Evolutionary conservation across 805 yeast species (phyloP), one percentile per base, ranked within the genome.

Genomic region (Pichia nakasei): DNA sequence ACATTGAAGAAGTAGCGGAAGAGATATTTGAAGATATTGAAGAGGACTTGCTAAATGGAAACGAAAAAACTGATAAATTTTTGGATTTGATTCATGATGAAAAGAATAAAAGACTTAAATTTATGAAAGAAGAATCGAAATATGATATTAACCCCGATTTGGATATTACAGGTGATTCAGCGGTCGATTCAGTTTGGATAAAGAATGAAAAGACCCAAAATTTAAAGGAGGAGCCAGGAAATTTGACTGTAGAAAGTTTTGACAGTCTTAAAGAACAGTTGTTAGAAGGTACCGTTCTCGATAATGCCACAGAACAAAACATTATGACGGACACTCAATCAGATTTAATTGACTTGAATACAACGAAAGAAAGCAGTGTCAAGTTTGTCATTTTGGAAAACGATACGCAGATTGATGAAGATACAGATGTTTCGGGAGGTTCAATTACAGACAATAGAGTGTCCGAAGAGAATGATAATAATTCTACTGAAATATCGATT

Each of bases 381-480:
- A 22, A 27, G 13, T 15, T n/a, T 6, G 8, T 13, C 18, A 31
- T 33, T 18, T 9, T 40, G 7, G 47, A 39, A 4, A 43, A 44
- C 18, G 47, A 44, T 13, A 44, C 46, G 4, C 36, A 43, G 19
- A 31, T 35, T n/a, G 46, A 38, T 31, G 43, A 38, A 18, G 21
- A 26, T 17, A 38, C 39, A 12, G 32, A 43, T n/a, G n/a, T 6
- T 15, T 32, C 44, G 3, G 29, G 15, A 3, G 3, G 31, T 27
- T n/a, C n/a, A n/a, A n/a, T 6, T 38, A 9, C 21, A 6, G 38
- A 17, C n/a, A 17, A 11, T 11, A 11, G 7, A 7, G 7, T 24
- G 11, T 24, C 26, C 7, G 38, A 22, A 13, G 22, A 12, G 15
- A 17, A 36, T 6, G 9, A 1, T 36, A 21, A 18, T 7, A 19